Evolutionary conservation across 2,329 filamentous ascomycete genomes (phyloP).

Genomic region (Ophiostoma piceae): DNA sequence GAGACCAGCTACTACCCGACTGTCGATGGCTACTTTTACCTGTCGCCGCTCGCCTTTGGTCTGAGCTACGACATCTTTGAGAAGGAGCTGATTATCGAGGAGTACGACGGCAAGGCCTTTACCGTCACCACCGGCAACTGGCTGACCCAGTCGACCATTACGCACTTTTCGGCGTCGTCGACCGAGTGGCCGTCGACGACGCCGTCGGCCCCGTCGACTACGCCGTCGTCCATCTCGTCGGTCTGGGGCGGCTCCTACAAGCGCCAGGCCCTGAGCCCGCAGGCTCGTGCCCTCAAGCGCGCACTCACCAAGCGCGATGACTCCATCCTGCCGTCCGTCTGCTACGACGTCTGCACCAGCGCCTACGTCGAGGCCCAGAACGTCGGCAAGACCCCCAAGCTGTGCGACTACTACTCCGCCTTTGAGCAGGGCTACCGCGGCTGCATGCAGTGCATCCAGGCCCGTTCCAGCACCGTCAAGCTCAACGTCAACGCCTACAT

Average conservation of each 20-base stretch:
- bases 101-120: conserved; percentile 33
- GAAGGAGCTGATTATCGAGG: conserved; percentile 37
- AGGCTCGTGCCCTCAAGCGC: neutral
- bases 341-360: conserved; percentile 51
- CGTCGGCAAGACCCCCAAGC: conserved; percentile 42
- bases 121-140: conserved; percentile 53
- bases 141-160: conserved; percentile 47
- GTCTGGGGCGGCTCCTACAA: neutral
- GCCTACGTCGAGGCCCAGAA: conserved; percentile 43
- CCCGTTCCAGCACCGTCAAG: conserved; percentile 30
- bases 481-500: conserved; percentile 36
- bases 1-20: conserved; percentile 49
- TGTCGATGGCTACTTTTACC: conserved; percentile 56
- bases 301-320: conserved; percentile 39
- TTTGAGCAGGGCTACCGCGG: conserved; percentile 37
- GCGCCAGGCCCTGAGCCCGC: neutral
- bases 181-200: conserved; percentile 8
- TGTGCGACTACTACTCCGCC: conserved; percentile 42
- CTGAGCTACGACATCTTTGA: conserved; percentile 59
- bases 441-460: conserved; percentile 43
- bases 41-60: conserved; percentile 59
- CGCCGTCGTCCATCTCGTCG: conserved; percentile 3
- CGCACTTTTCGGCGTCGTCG: conserved; percentile 36
- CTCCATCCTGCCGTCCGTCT: conserved; percentile 42
- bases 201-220: conserved; percentile 12